These are phyloP conservation scores for Ophiostoma ulmi DNA, from an alignment of 2,329 filamentous ascomycete species.

Conservation along the genomic window DNA sequence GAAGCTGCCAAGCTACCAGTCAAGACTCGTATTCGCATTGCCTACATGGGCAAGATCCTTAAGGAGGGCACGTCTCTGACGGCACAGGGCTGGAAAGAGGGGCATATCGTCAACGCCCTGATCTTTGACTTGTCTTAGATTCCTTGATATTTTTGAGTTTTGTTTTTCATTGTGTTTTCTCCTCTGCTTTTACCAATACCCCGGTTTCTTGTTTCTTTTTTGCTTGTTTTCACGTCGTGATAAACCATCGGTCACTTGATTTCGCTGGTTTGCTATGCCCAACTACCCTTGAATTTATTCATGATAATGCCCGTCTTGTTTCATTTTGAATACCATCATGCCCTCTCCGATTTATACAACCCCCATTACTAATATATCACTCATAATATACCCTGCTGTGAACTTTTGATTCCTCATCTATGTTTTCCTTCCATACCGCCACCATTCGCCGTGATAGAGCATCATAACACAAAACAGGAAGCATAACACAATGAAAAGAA, in stretches of 20 bases:
- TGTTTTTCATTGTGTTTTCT: background rate
- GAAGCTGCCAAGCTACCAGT: conserved; percentile 58
- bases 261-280: background rate
- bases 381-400: background rate
- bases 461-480: background rate
- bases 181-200: conserved; percentile 10
- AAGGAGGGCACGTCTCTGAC: conserved; percentile 61
- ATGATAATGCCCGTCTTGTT: background rate
- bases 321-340: background rate
- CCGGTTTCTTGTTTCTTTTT: background rate
- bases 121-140: conserved; percentile 44
- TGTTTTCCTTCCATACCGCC: background rate
- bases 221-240: background rate
- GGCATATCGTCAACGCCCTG: conserved; percentile 71
- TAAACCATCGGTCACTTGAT: background rate
- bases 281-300: background rate
- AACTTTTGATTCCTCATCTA: background rate
- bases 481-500: background rate
- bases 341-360: background rate
- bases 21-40: conserved; percentile 60
- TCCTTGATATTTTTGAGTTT: background rate
- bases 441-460: background rate
- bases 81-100: conserved; percentile 69
- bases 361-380: background rate
- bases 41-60: conserved; percentile 76